These are phyloP conservation scores for Lunularia cruciata DNA, from an alignment of 225 moss, liverwort and hornwort species.

Conservation along the genomic window DNA sequence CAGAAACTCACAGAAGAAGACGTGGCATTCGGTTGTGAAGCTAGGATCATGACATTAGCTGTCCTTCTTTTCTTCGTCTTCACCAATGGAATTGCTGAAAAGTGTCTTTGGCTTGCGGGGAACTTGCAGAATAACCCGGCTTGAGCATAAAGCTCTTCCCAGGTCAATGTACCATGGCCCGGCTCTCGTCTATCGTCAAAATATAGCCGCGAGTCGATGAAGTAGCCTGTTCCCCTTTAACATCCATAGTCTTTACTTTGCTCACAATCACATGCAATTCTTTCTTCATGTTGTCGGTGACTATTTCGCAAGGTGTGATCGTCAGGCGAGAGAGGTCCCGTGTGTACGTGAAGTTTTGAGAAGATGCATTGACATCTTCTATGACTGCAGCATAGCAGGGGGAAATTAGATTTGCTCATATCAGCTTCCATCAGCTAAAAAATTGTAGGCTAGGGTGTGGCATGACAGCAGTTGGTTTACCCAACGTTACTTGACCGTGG, in stretches of 20 bases:
- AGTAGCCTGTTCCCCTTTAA: neutral
- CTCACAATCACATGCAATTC: neutral
- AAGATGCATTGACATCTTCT: neutral
- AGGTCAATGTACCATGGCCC: no score
- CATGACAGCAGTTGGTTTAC: neutral
- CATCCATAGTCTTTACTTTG: neutral
- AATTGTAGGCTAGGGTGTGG: conserved; percentile 3
- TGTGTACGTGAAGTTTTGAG: neutral
- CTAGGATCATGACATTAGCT: no score
- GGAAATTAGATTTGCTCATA: neutral
- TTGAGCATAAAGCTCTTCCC: no score
- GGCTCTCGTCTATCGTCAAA: no score
- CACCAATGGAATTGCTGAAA: no score
- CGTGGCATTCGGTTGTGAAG: neutral
- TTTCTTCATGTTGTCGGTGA: neutral
- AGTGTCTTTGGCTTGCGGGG: no score
- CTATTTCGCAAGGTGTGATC: neutral
- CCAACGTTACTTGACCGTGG: neutral
- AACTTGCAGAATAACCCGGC: no score
- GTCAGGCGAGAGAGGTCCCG: neutral
- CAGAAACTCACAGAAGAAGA: neutral
- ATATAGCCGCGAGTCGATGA: no score
- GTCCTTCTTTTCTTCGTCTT: neutral
- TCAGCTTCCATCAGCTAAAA: neutral
- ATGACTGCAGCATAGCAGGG: neutral